phyloP scores from a whole-genome alignment of 192 early-diverging fungal genomes.

The Gigaspora rosea region DNA sequence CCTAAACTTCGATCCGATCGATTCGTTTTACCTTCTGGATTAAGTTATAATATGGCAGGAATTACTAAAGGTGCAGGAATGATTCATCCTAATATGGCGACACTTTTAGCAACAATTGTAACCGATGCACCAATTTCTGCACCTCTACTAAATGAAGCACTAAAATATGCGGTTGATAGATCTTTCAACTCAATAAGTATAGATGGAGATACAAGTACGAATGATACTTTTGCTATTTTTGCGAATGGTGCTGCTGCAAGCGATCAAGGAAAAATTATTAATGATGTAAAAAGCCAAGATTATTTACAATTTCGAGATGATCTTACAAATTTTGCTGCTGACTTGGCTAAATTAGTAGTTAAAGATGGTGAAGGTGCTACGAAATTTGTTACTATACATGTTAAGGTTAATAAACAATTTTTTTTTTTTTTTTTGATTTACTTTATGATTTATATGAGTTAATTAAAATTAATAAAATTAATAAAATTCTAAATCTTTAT shows the following conservation, averaged over 20 bases:
- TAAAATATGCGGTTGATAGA: conserved; percentile 80
- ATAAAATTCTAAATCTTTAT: not conserved
- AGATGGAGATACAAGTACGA: conserved; percentile 97
- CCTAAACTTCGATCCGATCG: conserved; percentile 81
- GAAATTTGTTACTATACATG: conserved; percentile 91
- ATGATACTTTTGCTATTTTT: conserved; percentile 88
- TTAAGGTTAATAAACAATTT: conserved; percentile 56
- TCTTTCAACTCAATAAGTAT: conserved; percentile 95
- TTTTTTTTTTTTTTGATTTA: not conserved
- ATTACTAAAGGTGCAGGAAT: conserved; percentile 97
- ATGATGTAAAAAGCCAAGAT: conserved; percentile 51
- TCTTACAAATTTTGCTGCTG: conserved; percentile 81
- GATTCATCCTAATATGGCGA: conserved; percentile 99
- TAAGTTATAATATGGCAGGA: conserved; percentile 81
- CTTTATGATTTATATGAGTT: not conserved
- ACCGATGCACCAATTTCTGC: conserved; percentile 78
- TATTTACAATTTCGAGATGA: conserved; percentile 69
- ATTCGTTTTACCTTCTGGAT: conserved; percentile 50
- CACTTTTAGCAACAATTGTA: conserved; percentile 82
- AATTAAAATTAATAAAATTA: not conserved
- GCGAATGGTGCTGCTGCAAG: conserved; percentile 76
- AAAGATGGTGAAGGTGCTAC: conserved; percentile 97
- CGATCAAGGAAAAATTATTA: conserved; percentile 39
- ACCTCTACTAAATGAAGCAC: conserved; percentile 65
- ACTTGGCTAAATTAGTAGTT: conserved; percentile 88